Conservation (phyloP, 116 monocot genomes). For the Papilionanthe hybrid region DNA sequence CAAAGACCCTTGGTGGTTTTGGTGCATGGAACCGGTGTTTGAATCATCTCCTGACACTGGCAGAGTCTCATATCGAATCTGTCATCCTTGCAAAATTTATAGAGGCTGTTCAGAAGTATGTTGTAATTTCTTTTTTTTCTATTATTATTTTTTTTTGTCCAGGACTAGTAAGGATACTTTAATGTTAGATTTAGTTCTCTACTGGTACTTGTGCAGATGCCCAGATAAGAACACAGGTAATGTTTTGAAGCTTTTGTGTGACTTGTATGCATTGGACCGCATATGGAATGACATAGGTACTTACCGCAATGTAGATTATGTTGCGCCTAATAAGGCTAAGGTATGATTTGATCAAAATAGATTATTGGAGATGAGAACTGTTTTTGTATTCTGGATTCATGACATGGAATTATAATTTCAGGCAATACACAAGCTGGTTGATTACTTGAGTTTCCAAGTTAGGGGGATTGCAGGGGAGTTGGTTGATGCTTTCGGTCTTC, state of each 20-base stretch:
- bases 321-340: conserved; percentile 94
- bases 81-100: conserved; percentile 86
- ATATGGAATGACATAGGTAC: conserved; percentile 94
- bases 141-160: neutral
- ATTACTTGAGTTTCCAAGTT: conserved; percentile 81
- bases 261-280: conserved; percentile 83
- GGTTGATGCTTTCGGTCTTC: conserved; percentile 73
- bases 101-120: conserved; percentile 55
- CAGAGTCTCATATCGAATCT: conserved; percentile 92
- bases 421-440: conserved; percentile 83
- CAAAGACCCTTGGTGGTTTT: conserved; percentile 71
- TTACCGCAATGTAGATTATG: conserved; percentile 85
- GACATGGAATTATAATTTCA: conserved; percentile 16
- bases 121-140: neutral
- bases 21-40: conserved; percentile 97
- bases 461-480: conserved; percentile 68
- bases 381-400: neutral
- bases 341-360: conserved; percentile 24
- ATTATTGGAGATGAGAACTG: neutral
- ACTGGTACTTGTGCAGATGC: conserved; percentile 40
- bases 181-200: neutral
- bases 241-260: conserved; percentile 74
- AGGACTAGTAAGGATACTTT: neutral
- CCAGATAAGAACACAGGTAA: conserved; percentile 60
- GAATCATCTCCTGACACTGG: conserved; percentile 81